phyloP scores from a whole-genome alignment of 2,329 filamentous ascomycete genomes.

The Zymoseptoria crescenta region DNA sequence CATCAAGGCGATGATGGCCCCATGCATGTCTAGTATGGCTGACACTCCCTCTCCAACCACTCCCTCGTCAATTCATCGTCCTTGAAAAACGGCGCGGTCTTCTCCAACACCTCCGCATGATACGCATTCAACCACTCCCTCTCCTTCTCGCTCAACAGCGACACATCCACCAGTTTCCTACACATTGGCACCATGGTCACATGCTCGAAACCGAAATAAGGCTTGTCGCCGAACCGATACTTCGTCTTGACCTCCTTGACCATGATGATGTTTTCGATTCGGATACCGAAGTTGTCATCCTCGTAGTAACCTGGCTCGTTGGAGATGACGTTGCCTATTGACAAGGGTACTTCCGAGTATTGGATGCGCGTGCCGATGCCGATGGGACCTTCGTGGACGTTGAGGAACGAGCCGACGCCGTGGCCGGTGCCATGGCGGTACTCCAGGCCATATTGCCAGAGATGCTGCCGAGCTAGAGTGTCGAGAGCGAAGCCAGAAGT shows the following conservation, averaged over 20 bases:
- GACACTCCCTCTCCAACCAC: conserved; percentile 86
- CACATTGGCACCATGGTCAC: conserved; percentile 97
- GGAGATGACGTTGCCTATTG: conserved; percentile 89
- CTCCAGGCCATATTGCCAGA: conserved; percentile 90
- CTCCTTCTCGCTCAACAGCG: conserved; percentile 64
- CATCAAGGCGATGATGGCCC: too few species aligned
- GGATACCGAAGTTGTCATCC: conserved; percentile 87
- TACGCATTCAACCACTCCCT: conserved; percentile 83
- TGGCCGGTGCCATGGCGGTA: conserved; percentile 96
- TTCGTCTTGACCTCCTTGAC: conserved; percentile 81
- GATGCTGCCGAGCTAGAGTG: conserved; percentile 74
- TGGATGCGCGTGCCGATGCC: conserved; percentile 89
- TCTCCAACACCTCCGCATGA: conserved; percentile 70
- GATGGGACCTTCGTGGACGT: conserved; percentile 95
- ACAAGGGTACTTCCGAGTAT: conserved; percentile 81
- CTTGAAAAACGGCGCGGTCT: conserved; percentile 70
- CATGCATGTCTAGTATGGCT: conserved; percentile 42
- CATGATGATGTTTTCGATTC: conserved; percentile 93
- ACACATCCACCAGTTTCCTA: conserved; percentile 72
- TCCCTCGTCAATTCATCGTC: conserved; percentile 61
- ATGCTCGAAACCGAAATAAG: conserved; percentile 90
- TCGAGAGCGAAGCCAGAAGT: conserved; percentile 92
- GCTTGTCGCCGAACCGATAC: conserved; percentile 85
- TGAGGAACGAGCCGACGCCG: conserved; percentile 88
- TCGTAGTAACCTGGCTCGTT: conserved; percentile 96